These are phyloP conservation scores for Lepidium campestre DNA, from an alignment of 441 rosid genomes.

Conservation along the genomic window DNA sequence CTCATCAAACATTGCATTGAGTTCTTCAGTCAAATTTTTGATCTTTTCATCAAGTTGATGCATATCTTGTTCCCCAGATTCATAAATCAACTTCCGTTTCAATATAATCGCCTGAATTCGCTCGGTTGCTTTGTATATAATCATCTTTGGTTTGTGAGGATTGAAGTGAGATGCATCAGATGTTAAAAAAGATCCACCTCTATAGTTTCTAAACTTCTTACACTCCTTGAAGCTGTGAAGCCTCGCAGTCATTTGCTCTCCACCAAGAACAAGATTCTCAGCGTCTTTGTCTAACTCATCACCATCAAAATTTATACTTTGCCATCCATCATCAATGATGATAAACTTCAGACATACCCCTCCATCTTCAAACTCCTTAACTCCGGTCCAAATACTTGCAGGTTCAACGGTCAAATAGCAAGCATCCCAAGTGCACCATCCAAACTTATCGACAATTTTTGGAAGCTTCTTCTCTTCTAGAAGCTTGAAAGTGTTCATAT, in stretches of 20 bases:
- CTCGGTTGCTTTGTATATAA: slow-evolving; percentile 62
- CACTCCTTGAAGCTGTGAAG: slow-evolving; percentile 56
- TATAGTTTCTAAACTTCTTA: slow-evolving; percentile 62
- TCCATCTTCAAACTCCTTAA: slow-evolving; percentile 53
- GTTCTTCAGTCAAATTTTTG: slow-evolving; percentile 36
- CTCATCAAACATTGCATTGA: slow-evolving; percentile 33
- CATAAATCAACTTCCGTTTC: slow-evolving; percentile 26
- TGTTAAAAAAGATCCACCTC: slow-evolving; percentile 42
- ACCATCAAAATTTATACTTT: slow-evolving; percentile 57
- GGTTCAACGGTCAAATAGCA: slow-evolving; percentile 74
- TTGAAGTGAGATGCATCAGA: slow-evolving; percentile 42
- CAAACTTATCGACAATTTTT: slow-evolving; percentile 54
- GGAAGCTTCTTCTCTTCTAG: slow-evolving; percentile 65
- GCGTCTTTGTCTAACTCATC: slow-evolving; percentile 44
- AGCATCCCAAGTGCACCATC: slow-evolving; percentile 96
- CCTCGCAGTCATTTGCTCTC: slow-evolving; percentile 74
- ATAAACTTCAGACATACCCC: slow-evolving; percentile 59
- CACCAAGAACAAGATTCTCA: slow-evolving; percentile 68
- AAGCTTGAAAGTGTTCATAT: slow-evolving; percentile 63
- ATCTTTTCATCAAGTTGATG: slow-evolving; percentile 34
- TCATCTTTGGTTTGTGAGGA: slow-evolving; percentile 48
- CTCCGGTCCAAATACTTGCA: slow-evolving; percentile 57
- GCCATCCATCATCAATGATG: slow-evolving; percentile 92
- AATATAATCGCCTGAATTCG: slow-evolving; percentile 50
- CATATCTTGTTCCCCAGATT: slow-evolving; percentile 34